Percentiles rank a stretch among this genome's conserved stretches.
These are phyloP conservation scores for Syzygium jambos DNA, from an alignment of 345 rosid species.

Conservation along the genomic window DNA sequence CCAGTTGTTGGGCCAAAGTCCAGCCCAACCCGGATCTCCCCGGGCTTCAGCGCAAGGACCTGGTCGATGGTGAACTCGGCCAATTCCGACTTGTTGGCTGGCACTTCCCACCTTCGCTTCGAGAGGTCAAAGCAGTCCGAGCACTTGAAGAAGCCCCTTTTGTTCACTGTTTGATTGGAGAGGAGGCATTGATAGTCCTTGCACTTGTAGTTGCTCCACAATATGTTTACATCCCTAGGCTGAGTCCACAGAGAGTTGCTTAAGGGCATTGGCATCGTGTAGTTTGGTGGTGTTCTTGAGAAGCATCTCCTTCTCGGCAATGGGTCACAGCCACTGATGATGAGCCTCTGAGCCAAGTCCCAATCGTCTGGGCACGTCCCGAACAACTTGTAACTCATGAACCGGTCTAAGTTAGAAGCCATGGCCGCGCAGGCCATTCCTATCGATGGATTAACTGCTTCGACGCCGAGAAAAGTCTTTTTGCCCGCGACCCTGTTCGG, in stretches of 20 bases:
- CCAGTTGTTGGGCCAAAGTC: conserved; percentile 48
- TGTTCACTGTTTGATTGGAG: conserved; percentile 15
- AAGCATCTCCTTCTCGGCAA: conserved; percentile 51
- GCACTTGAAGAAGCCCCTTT: conserved; percentile 48
- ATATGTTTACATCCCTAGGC: conserved; percentile 27
- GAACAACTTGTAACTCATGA: conserved; percentile 32
- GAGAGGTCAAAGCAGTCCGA: conserved; percentile 42
- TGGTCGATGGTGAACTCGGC: conserved; percentile 47
- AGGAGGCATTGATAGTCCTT: conserved; percentile 42
- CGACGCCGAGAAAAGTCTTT: conserved; percentile 41
- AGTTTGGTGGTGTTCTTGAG: conserved; percentile 29
- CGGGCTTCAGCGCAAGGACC: conserved; percentile 33
- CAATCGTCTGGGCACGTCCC: conserved; percentile 39
- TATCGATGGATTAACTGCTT: conserved; percentile 30
- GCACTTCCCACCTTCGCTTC: conserved; percentile 29
- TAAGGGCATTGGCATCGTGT: conserved; percentile 17
- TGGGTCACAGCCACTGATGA: conserved; percentile 38
- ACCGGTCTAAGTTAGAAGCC: conserved; percentile 22
- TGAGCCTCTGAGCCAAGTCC: conserved; percentile 41
- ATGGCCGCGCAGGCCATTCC: conserved; percentile 25
- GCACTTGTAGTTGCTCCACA: conserved; percentile 50
- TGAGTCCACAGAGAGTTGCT: conserved; percentile 37
- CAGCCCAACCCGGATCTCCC: conserved; percentile 40
- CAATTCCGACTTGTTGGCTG: conserved; percentile 14
- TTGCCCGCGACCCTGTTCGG: conserved; percentile 25